phyloP scores from a whole-genome alignment of 202 grass and related monocot species.

The Bolboschoenoplectus hybrid region DNA sequence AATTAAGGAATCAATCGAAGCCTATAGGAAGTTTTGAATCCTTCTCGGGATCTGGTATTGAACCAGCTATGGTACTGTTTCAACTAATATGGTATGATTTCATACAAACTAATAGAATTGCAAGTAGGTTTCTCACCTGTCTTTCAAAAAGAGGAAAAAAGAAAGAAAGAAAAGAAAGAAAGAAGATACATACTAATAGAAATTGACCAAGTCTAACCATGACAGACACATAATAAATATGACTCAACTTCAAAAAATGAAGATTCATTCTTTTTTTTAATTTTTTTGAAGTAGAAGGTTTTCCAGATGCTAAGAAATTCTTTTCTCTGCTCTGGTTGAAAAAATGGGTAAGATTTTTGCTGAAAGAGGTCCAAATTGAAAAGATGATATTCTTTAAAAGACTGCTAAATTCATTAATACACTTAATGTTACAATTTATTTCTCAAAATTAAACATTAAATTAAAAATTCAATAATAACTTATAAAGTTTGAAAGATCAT shows the following conservation, averaged over 20 bases:
- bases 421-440: background rate
- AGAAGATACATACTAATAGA: background rate
- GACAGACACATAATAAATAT: background rate
- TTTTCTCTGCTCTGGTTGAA: background rate
- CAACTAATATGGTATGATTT: background rate
- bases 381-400: background rate
- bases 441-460: background rate
- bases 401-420: background rate
- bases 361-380: background rate
- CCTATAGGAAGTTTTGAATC: background rate
- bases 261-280: background rate
- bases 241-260: background rate
- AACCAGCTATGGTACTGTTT: background rate
- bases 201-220: constrained; percentile 11
- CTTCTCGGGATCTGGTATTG: background rate
- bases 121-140: background rate
- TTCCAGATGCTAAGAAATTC: too few relatives aligned
- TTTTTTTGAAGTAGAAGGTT: background rate
- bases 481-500: background rate
- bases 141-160: background rate
- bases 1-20: background rate
- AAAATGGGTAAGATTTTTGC: background rate
- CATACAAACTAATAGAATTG: background rate
- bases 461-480: background rate
- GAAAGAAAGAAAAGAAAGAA: too few relatives aligned